Base-by-base conservation (phyloP, 1,139 yeast genomes). In the Kazachstania sp. region DNA sequence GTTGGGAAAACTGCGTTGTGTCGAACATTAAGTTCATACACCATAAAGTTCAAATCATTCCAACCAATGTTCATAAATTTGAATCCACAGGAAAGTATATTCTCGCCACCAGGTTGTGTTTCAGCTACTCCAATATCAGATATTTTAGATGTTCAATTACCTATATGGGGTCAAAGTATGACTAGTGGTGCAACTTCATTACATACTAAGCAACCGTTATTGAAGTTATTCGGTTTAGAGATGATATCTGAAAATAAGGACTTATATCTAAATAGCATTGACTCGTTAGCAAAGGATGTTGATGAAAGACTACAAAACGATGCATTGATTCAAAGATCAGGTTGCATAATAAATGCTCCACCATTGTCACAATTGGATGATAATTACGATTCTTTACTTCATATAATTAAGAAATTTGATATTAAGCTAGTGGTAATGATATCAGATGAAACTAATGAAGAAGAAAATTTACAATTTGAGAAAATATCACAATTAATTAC, bases 191-290 rank as follows among this genome's bases (percentile, higher is more conserved):
- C 94, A 1, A 78, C 94, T 1, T 68, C 74, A 44, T 77, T 86
- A 50, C 95, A 86, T 63, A 87, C 92, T 15, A 86, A 87, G 62
- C 95, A 86, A 61, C 97, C 97, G 0, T 65, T 85, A 29, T 94
- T 86, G 11, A 83, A 85, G 59, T 81, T 77, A 58, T 87, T 74
- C 65, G 98, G 98, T 0, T 74, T 83, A 47, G 85, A 81, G 43
- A 68, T 71, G 37, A 72, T 79, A 26, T 57, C 68, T 3, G 81
- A 79, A 15, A 88, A 88, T 63, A 59, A 75, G 44, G 78, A 75
- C 43, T 74, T 79, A 49, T 92, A 79, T 66, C 74, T 77, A 51
- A 71, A 75, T 49, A 74, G 75, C 43, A 63, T 82, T 1, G 67
- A 80, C 1, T 73, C 78, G 54, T 68, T 90, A 32, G 83, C 87